Conservation (phyloP, 129 eudicot genomes). For the Helichrysum umbraculigerum region DNA sequence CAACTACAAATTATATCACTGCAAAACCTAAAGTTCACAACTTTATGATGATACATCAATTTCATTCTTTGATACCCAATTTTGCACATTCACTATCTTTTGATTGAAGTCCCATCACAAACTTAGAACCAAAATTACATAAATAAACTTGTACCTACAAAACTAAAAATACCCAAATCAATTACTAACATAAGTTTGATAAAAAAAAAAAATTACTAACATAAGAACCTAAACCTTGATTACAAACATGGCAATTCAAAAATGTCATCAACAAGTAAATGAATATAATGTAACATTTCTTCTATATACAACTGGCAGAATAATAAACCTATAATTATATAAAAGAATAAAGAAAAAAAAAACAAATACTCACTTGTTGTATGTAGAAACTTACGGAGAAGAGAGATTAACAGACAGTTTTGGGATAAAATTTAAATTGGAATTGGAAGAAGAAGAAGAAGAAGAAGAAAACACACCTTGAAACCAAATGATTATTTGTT, state of each 20-base stretch:
- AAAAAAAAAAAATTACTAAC: background rate
- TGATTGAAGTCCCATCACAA: background rate
- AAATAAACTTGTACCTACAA: background rate
- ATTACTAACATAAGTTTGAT: background rate
- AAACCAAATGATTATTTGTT: background rate
- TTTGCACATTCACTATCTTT: background rate
- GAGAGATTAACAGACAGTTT: background rate
- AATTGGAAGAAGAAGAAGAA: background rate
- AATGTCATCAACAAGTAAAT: background rate
- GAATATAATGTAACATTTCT: background rate
- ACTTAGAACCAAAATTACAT: background rate
- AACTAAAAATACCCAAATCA: background rate
- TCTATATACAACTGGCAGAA: background rate
- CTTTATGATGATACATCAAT: background rate
- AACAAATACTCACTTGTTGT: slow-evolving; percentile 10
- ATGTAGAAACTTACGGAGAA: background rate
- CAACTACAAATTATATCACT: slow-evolving; percentile 12
- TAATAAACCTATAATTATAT: background rate
- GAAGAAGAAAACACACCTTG: slow-evolving; percentile 22
- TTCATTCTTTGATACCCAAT: background rate
- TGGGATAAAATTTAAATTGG: background rate
- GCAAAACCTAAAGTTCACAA: background rate
- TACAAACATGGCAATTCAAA: background rate
- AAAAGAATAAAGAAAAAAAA: background rate
- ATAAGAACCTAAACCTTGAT: background rate